These are phyloP conservation scores for Phytopythium aichiense DNA, from an alignment of 352 stramenopile species.

Conservation along the genomic window DNA sequence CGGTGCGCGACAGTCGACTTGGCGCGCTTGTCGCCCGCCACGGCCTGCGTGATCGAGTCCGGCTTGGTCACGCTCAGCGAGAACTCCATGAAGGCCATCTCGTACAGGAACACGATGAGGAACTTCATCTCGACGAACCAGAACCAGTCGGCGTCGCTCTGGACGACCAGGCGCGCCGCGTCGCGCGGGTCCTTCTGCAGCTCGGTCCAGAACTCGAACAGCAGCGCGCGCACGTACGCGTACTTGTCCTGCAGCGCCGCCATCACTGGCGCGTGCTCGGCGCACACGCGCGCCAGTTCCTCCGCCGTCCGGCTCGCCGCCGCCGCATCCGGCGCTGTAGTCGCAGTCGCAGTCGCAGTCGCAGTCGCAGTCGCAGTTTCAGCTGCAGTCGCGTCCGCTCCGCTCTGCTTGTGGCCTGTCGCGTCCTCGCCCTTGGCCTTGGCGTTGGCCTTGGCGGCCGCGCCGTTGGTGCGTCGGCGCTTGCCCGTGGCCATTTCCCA, in stretches of 20 bases:
- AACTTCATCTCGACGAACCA: conserved; percentile 83
- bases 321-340: background rate
- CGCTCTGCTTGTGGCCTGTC: background rate
- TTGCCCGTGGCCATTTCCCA: conserved; percentile 34
- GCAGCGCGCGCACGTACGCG: conserved; percentile 55
- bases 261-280: conserved; percentile 25
- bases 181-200: conserved; percentile 47
- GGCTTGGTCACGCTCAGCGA: conserved; percentile 79
- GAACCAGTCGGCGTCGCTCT: conserved; percentile 68
- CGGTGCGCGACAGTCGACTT: conserved; percentile 66
- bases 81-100: conserved; percentile 87
- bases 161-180: conserved; percentile 25
- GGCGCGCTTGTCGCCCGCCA: conserved; percentile 3
- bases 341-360: background rate
- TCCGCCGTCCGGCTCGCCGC: background rate
- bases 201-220: conserved; percentile 69
- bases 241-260: conserved; percentile 31
- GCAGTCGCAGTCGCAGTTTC: background rate
- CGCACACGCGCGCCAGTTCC: conserved; percentile 13
- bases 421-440: conserved; percentile 8
- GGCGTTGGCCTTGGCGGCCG: conserved; percentile 2
- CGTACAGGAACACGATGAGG: conserved; percentile 77
- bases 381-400: background rate
- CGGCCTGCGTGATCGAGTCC: conserved; percentile 49
- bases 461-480: conserved; percentile 20